Evolutionary conservation across 345 rosid species (phyloP).

Genomic region (Trapa bicornis): DNA sequence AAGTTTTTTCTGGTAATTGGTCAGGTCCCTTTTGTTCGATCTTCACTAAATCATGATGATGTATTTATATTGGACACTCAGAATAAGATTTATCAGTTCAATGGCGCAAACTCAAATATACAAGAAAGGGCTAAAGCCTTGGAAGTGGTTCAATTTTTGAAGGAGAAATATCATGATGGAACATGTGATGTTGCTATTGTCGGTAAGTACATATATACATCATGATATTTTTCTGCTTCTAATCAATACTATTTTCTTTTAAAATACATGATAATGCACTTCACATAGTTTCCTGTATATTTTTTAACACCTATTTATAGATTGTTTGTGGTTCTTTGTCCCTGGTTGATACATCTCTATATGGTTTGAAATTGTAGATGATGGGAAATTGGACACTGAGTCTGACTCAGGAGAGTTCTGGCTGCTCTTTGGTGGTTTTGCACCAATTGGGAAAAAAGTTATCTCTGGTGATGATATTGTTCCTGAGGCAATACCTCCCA

Average conservation of each 20-base stretch:
- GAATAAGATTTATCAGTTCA: constrained; percentile 89
- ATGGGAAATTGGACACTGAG: constrained; percentile 87
- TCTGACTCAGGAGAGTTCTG: constrained; percentile 92
- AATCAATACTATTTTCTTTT: not conserved
- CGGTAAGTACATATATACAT: constrained; percentile 33
- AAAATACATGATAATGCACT: constrained; percentile 1
- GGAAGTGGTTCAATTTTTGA: constrained; percentile 85
- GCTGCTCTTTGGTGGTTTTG: constrained; percentile 94
- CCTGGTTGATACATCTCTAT: not conserved
- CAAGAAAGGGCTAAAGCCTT: constrained; percentile 98
- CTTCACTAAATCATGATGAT: constrained; percentile 95
- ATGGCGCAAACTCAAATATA: constrained; percentile 93
- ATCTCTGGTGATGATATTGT: constrained; percentile 62
- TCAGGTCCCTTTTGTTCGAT: constrained; percentile 92
- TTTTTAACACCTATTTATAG: not conserved
- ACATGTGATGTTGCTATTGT: constrained; percentile 68
- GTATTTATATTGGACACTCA: constrained; percentile 83
- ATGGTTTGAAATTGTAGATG: constrained; percentile 38
- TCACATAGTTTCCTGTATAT: not conserved
- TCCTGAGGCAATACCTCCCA: constrained; percentile 60
- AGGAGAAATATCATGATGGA: constrained; percentile 85
- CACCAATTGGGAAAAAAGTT: constrained; percentile 88
- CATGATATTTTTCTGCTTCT: constrained; percentile 1
- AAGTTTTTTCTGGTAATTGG: constrained; percentile 15
- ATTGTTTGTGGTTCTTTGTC: not conserved